Evolutionary conservation across 176 grass and related monocot genomes (phyloP), one percentile per base, ranked within the genome.

Genomic region (Metroxylon sagu): DNA sequence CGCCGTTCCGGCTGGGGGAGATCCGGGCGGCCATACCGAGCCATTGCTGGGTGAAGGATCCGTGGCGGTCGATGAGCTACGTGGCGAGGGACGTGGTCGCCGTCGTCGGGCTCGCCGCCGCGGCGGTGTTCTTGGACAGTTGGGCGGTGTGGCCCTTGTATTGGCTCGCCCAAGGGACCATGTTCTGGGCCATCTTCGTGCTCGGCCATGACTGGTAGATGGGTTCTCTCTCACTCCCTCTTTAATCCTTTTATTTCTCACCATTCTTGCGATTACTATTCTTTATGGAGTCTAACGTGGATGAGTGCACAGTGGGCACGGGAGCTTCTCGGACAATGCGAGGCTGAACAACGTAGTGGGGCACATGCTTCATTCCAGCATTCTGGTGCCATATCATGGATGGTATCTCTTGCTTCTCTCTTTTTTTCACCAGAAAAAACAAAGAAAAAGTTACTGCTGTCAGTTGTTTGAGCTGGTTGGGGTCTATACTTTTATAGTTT

Each of bases 1-100:
- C 92, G 8, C 87, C 92, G 0, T 96, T 96, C 81, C 84, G 79
- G 72, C 85, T 96, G 75, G 87, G 78, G 14, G 86, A 96, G 60
- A 62, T 96, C 54, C 83, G 92, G 4, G 87, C 86, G 0, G 83
- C 86, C 19, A 73, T 96, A 27, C 92, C 87, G 8, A 14, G 21
- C 1, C 87, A 78, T 56, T 96, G 92, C 68, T 96, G 92, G 92
- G 49, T 61, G 49, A 85, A 80, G 86, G 76, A 73, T 59, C 71
- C 83, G 1, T 74, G 62, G 72, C 53, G 87, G 6, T 97, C 92
- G 14, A 67, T 88, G 18, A 82, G 69, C 15, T 97, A 85, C 69
- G 87, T 91, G 6, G 56, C 50, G 6, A 70, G 87, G 6, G 92
- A 97, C 69, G 43, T 71, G 0, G 72, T 53, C 3, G 53, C 35